Evolutionary conservation across 768 basidiomycete species (phyloP), one percentile per base, ranked within the genome.

Genomic region (Cyathus striatus): DNA sequence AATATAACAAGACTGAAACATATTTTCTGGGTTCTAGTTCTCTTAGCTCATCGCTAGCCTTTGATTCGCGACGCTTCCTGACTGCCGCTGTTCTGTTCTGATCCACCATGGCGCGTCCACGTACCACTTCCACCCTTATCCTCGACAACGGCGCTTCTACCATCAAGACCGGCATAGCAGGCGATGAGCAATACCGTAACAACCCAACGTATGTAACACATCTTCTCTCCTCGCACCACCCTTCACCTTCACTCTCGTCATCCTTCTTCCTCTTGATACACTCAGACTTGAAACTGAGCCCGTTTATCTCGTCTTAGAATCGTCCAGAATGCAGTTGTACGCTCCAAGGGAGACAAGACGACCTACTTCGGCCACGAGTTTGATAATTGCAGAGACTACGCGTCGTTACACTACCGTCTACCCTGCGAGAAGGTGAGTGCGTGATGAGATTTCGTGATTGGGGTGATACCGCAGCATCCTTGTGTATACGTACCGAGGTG

Each of bases 331-430:
- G 86, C 88, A 16, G 78, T 94, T 45, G 77, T 87, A 36, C 78
- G 90, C 43, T 90, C 90, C 33, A 91, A 90, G 60, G 81, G 79
- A 20, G 92, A 92, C 67, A 86, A 82, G 55, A 65, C 68, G 48
- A 83, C 84, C 13, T 95, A 90, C 63, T 75, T 92, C 51, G 92
- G 89, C 2, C 90, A 94, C 56, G 90, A 97, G 58, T 66, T 94
- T 43, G 78, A 74, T 18, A 65, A 64, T 12, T 95, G 93, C 61
- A 70, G 65, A 32, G 90, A 96, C 60, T 86, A 81, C 49, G 82
- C 90, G 1, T 82, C 88, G 1, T 69, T 96, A 48, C 78, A 83
- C 45, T 94, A 86, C 58, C 77, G 91, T 12, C 61, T 92, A 26
- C 89, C 94, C 0, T 86, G 94, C 47, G 94, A 96, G 61, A 83